Evolutionary conservation across 2,329 filamentous ascomycete genomes (phyloP).

Genomic region (Talaromyces piceae): DNA sequence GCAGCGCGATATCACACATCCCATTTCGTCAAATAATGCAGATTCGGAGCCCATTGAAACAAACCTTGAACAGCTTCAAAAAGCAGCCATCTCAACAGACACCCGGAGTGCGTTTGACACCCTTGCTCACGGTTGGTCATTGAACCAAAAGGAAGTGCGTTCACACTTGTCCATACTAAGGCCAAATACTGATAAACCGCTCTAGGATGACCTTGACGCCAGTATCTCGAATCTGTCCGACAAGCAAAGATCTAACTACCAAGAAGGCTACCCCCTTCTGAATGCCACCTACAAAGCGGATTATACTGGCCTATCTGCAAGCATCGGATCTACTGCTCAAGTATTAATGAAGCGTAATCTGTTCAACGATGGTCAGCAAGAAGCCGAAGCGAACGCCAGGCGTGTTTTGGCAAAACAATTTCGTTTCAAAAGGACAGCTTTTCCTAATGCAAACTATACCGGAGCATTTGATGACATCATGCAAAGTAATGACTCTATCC

Average conservation of each 20-base stretch:
- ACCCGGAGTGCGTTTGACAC: constrained; percentile 31
- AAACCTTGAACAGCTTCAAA: constrained; percentile 21
- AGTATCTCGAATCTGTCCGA: constrained; percentile 52
- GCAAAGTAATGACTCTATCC: constrained; percentile 25
- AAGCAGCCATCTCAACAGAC: constrained; percentile 25
- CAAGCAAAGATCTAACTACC: constrained; percentile 49
- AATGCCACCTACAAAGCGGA: constrained; percentile 44
- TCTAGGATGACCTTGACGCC: constrained; percentile 51
- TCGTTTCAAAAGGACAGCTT: constrained; percentile 13
- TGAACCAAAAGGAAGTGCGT: constrained; percentile 24
- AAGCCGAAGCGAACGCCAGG: constrained; percentile 17
- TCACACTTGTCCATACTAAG: neutral
- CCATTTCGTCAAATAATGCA: constrained; percentile 27
- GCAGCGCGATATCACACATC: constrained; percentile 46
- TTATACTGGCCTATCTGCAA: constrained; percentile 32
- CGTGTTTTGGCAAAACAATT: constrained; percentile 25
- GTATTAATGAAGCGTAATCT: constrained; percentile 23
- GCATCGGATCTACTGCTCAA: constrained; percentile 26
- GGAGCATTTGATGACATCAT: constrained; percentile 48
- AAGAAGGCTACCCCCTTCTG: constrained; percentile 47
- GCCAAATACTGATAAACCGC: constrained; percentile 14
- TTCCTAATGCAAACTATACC: constrained; percentile 36
- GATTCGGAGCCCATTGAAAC: constrained; percentile 15
- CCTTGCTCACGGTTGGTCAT: constrained; percentile 21
- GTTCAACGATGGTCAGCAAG: constrained; percentile 13